These are phyloP conservation scores for Artemisia argyi DNA, from an alignment of 129 eudicot genomes.

Conservation along the genomic window DNA sequence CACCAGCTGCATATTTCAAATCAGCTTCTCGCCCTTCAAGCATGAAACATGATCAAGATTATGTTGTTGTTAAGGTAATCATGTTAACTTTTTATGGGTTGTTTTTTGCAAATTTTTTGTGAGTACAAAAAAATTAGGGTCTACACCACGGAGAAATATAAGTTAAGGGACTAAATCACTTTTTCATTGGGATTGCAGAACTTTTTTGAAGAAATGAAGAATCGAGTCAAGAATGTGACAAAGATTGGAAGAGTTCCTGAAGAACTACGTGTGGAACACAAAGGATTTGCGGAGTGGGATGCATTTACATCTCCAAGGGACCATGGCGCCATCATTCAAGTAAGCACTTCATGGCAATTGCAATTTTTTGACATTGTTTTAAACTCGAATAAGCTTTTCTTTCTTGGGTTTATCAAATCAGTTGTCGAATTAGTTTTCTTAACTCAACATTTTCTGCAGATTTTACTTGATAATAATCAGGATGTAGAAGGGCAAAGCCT, in stretches of 20 bases:
- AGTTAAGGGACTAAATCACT: no score
- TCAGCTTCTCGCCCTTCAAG: constrained; percentile 23
- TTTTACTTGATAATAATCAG: constrained; percentile 45
- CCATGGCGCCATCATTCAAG: constrained; percentile 61
- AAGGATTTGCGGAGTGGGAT: constrained; percentile 61
- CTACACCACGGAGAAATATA: no score
- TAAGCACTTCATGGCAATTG: background rate
- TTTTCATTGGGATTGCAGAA: constrained; percentile 27
- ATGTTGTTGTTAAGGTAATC: constrained; percentile 43
- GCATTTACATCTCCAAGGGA: constrained; percentile 48
- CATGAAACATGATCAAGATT: constrained; percentile 34
- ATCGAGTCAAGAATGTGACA: constrained; percentile 41
- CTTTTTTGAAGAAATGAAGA: constrained; percentile 56
- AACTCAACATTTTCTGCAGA: constrained; percentile 34
- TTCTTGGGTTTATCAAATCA: background rate
- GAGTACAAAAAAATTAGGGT: no score
- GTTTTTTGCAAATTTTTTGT: background rate
- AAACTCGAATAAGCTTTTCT: background rate
- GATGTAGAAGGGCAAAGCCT: constrained; percentile 56
- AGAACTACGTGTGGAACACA: constrained; percentile 33
- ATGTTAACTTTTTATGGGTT: background rate
- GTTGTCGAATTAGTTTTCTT: background rate
- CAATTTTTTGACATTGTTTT: background rate
- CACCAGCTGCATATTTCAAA: constrained; percentile 67
- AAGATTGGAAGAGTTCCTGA: constrained; percentile 45